Evolutionary conservation across 2,329 filamentous ascomycete genomes (phyloP).

Genomic region (Neurospora crassa): DNA sequence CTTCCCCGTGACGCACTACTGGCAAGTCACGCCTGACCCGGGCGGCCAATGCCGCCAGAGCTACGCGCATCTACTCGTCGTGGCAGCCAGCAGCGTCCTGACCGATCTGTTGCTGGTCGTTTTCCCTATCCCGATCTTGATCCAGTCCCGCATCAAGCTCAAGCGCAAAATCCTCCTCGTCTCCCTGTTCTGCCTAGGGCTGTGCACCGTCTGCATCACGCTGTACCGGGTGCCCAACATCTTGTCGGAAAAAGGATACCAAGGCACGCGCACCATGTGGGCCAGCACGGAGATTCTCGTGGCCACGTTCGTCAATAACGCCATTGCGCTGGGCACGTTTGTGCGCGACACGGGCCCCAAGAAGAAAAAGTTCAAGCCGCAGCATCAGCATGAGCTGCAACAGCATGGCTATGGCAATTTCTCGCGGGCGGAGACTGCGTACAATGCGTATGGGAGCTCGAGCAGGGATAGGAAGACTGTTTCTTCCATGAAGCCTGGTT

Average conservation of each 20-base stretch:
- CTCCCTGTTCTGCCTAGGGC: slow-evolving; percentile 69
- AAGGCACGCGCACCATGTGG: slow-evolving; percentile 79
- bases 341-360: slow-evolving; percentile 83
- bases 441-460: neutral
- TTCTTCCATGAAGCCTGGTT: neutral
- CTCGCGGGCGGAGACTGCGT: neutral
- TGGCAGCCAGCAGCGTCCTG: slow-evolving; percentile 74
- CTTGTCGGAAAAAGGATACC: slow-evolving; percentile 57
- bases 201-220: slow-evolving; percentile 69
- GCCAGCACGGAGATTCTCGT: slow-evolving; percentile 86
- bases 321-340: slow-evolving; percentile 83
- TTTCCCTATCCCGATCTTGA: slow-evolving; percentile 82
- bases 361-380: slow-evolving; percentile 66
- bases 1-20: slow-evolving; percentile 62
- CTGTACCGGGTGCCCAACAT: slow-evolving; percentile 69
- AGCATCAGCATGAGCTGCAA: slow-evolving; percentile 14
- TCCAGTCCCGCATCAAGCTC: slow-evolving; percentile 42
- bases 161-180: slow-evolving; percentile 38
- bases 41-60: slow-evolving; percentile 77
- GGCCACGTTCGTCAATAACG: slow-evolving; percentile 78
- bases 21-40: slow-evolving; percentile 75
- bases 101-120: slow-evolving; percentile 81
- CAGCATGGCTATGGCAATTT: slow-evolving; percentile 24
- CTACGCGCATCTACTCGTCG: slow-evolving; percentile 74
- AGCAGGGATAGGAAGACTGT: slow-evolving; percentile 24